These are phyloP conservation scores for Thermomyces lanuginosus DNA, from an alignment of 2,329 filamentous ascomycete species.

Conservation along the genomic window DNA sequence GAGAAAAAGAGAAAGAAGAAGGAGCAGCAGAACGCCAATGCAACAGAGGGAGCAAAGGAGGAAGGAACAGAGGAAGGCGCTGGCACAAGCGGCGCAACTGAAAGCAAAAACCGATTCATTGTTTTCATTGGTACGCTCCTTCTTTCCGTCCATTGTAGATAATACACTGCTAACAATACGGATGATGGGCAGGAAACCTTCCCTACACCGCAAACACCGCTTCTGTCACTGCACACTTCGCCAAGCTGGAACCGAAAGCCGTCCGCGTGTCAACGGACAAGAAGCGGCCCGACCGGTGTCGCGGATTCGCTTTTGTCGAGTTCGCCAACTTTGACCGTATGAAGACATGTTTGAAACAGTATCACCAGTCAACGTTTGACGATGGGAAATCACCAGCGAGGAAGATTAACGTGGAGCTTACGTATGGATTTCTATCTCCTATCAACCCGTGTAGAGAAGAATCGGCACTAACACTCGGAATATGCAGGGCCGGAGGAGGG, in stretches of 20 bases:
- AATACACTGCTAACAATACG: neutral
- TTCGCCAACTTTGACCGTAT: constrained; percentile 75
- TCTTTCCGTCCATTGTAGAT: neutral
- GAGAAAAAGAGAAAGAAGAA: constrained; percentile 5
- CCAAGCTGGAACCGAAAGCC: constrained; percentile 50
- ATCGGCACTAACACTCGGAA: neutral
- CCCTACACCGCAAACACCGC: constrained; percentile 64
- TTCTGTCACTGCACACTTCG: constrained; percentile 59
- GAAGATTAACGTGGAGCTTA: constrained; percentile 85
- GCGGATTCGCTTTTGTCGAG: constrained; percentile 75
- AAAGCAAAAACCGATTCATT: constrained; percentile 47
- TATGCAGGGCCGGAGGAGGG: constrained; percentile 54
- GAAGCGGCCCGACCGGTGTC: constrained; percentile 44
- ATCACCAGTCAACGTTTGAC: constrained; percentile 70
- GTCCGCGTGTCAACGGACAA: constrained; percentile 60
- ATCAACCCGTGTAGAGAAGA: neutral
- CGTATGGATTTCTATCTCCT: constrained; percentile 36
- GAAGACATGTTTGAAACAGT: constrained; percentile 81
- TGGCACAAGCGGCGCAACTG: constrained; percentile 6
- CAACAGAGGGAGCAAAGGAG: constrained; percentile 10
- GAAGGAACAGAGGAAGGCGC: constrained; percentile 4
- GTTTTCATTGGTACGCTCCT: constrained; percentile 52
- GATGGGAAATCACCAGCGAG: constrained; percentile 40
- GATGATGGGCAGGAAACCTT: constrained; percentile 51
- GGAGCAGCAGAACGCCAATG: constrained; percentile 1